Evolutionary conservation across 1,284 basidiomycete genomes (phyloP), one percentile per base, ranked within the genome.

Genomic region (Trichosporon faecale): DNA sequence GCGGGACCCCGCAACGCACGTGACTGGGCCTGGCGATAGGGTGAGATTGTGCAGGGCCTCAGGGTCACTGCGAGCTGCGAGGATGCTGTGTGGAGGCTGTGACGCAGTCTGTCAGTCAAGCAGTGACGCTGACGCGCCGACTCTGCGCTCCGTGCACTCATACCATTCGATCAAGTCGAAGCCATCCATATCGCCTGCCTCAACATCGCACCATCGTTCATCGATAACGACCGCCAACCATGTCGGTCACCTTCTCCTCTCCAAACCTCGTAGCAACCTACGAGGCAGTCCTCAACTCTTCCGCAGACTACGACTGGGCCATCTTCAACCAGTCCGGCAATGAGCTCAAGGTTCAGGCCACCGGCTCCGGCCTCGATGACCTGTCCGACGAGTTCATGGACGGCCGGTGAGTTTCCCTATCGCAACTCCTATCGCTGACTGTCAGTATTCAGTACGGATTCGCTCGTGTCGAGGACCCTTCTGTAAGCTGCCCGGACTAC

Each of bases 351-450:
- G 91, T 97, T 11, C 93, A 95, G 81, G 87, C 87, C 0, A 91
- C 90, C 1, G 94, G 94, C n/a, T 86, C 86, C 27, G 93, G 94
- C 0, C 86, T 99, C 12, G 93, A 96, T 73, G 95, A 96, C 78
- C 86, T 98, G 21, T 88, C 92, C 78, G 95, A 98, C 74, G 95
- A 97, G 84, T 98, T 98, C 83, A 92, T 90, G 57, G 95, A 98
- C 81, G 95, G 94, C 72, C 87, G 91, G 93, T 92, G 72, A 66
- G 88, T 81, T 35, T 16, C 29, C 40, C 52, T 44, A 25, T 67
- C 68, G n/a, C 12, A 21, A 31, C 35, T 18, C 46, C 23, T 60
- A 44, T 18, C 71, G 33, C 74, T 73, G 23, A 29, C 3, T 25
- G 52, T 18, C 6, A 94, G 93, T 76, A 95, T 98, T 68, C 94